Evolutionary conservation across 2,329 filamentous ascomycete genomes (phyloP).

Genomic region (Parastagonospora nodorum): DNA sequence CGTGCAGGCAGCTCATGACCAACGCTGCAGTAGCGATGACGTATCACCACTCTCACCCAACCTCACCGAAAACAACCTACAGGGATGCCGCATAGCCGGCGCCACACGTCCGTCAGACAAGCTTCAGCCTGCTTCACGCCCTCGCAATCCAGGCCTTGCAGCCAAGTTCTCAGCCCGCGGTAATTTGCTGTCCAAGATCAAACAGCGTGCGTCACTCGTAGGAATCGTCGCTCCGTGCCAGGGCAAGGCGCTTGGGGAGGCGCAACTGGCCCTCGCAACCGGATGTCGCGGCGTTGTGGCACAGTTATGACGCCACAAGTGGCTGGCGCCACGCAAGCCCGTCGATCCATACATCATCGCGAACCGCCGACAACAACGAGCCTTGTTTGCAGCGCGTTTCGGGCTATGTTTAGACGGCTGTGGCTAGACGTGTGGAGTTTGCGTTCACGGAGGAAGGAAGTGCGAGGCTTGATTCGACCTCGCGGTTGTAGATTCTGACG

Average conservation of each 20-base stretch:
- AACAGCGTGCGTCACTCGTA: constrained; percentile 12
- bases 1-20: constrained; percentile 25
- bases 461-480: too few species aligned
- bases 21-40: constrained; percentile 18
- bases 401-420: constrained; percentile 5
- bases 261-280: not conserved
- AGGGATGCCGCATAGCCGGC: constrained; percentile 18
- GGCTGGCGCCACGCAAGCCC: constrained; percentile 14
- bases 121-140: constrained; percentile 3
- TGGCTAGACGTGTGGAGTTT: not conserved
- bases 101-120: constrained; percentile 11
- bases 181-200: constrained; percentile 6
- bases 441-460: too few species aligned
- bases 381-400: constrained; percentile 6
- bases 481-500: too few species aligned
- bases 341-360: constrained; percentile 15
- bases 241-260: constrained; percentile 2
- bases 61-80: constrained; percentile 2
- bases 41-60: constrained; percentile 10
- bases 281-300: not conserved
- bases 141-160: constrained; percentile 7
- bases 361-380: constrained; percentile 7
- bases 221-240: not conserved
- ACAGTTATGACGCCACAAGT: constrained; percentile 7
- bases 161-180: constrained; percentile 9